phyloP scores from a whole-genome alignment of 495 filamentous ascomycete genomes.

The Penicillium maclennaniae region DNA sequence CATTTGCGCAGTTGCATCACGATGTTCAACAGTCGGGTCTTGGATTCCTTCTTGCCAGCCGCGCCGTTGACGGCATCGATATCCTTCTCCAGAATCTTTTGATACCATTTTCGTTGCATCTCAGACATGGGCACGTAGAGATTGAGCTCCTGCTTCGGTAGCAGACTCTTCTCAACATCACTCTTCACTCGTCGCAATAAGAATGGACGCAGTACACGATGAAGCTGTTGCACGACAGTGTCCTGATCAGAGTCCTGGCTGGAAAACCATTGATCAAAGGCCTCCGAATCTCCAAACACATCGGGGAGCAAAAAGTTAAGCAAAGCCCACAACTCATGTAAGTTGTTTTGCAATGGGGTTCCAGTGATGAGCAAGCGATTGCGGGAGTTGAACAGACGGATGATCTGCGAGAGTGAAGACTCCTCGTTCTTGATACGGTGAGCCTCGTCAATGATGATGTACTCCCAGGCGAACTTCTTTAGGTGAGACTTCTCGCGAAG shows the following conservation, averaged over 20 bases:
- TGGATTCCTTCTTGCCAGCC: slow-evolving; percentile 94
- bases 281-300: slow-evolving; percentile 94
- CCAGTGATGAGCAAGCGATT: slow-evolving; percentile 96
- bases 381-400: slow-evolving; percentile 92
- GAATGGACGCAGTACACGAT: slow-evolving; percentile 91
- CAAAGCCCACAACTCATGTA: slow-evolving; percentile 98
- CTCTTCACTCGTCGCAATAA: slow-evolving; percentile 94
- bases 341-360: slow-evolving; percentile 95
- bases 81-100: slow-evolving; percentile 98
- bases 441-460: slow-evolving; percentile 99
- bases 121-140: slow-evolving; percentile 97
- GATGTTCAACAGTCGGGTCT: slow-evolving; percentile 97
- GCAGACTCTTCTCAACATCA: slow-evolving; percentile 95
- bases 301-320: slow-evolving; percentile 96
- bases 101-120: slow-evolving; percentile 99
- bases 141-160: slow-evolving; percentile 97
- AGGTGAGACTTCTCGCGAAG: slow-evolving; percentile 91
- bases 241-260: slow-evolving; percentile 86
- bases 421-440: slow-evolving; percentile 99
- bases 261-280: slow-evolving; percentile 99
- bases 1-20: slow-evolving; percentile 99
- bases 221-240: slow-evolving; percentile 93
- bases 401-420: slow-evolving; percentile 93
- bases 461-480: slow-evolving; percentile 99
- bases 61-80: slow-evolving; percentile 99